phyloP scores from a whole-genome alignment of 1,284 basidiomycete genomes.

The Cryptococcus floricola region DNA sequence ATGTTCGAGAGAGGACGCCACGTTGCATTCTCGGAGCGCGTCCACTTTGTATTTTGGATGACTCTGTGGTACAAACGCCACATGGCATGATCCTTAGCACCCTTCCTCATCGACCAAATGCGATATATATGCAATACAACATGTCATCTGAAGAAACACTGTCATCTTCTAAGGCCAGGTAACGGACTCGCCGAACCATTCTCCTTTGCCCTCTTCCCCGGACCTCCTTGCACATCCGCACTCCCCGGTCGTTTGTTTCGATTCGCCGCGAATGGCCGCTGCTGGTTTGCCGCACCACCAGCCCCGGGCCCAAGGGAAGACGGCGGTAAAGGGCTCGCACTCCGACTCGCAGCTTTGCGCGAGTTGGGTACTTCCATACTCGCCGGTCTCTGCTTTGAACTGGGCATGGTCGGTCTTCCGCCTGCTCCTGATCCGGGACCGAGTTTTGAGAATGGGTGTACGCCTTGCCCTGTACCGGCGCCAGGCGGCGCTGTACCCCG shows the following conservation, averaged over 20 bases:
- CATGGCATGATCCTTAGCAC: not conserved
- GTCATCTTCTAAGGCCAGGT: slow-evolving; percentile 1
- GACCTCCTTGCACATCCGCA: slow-evolving; percentile 3
- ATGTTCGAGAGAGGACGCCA: not conserved
- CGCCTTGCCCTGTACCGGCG: not conserved
- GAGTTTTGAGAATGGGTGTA: not conserved
- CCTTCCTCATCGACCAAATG: not conserved
- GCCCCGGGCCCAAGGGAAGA: not conserved
- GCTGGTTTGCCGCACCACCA: not conserved
- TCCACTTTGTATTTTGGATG: too few species aligned
- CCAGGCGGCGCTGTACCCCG: not conserved
- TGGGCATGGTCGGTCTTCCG: not conserved
- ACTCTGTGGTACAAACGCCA: not conserved
- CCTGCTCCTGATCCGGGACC: not conserved
- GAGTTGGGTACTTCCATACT: not conserved
- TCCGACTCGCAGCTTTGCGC: not conserved
- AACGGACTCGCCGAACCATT: slow-evolving; percentile 17
- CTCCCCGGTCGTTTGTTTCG: slow-evolving; percentile 7
- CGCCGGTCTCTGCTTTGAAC: not conserved
- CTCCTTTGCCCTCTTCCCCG: slow-evolving; percentile 1
- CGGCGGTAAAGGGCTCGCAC: not conserved
- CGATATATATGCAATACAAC: not conserved
- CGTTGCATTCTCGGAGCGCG: too few species aligned
- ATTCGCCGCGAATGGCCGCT: not conserved
- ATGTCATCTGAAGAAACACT: too few species aligned